phyloP scores from a whole-genome alignment of 2,329 filamentous ascomycete genomes.

The Claviceps sp. region DNA sequence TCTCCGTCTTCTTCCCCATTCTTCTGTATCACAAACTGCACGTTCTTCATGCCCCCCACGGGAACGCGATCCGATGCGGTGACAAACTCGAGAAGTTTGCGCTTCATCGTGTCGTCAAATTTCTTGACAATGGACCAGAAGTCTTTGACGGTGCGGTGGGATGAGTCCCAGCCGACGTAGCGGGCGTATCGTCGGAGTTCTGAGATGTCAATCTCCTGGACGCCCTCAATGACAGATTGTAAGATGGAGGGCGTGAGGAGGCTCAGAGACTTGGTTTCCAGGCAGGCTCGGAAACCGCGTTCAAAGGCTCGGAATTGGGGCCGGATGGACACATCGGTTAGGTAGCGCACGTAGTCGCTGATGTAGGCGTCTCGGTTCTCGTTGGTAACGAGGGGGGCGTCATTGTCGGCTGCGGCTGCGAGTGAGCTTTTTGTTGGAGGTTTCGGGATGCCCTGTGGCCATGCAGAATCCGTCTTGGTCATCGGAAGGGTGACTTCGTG shows the following conservation, averaged over 20 bases:
- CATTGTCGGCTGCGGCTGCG: conserved; percentile 17
- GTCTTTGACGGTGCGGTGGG: conserved; percentile 55
- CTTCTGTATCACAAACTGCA: conserved; percentile 73
- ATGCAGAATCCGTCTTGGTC: conserved; percentile 27
- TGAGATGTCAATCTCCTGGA: conserved; percentile 63
- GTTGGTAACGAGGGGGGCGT: conserved; percentile 65
- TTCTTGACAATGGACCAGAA: conserved; percentile 74
- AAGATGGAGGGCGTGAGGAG: conserved; percentile 61
- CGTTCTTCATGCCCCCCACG: conserved; percentile 67
- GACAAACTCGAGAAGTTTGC: conserved; percentile 78
- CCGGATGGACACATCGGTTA: conserved; percentile 63
- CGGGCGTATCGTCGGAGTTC: conserved; percentile 58
- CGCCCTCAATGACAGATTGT: conserved; percentile 70
- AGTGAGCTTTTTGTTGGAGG: conserved; percentile 17
- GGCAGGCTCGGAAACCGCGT: conserved; percentile 63
- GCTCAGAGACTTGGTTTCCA: conserved; percentile 55
- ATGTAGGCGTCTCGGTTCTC: conserved; percentile 68
- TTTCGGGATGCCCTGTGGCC: conserved; percentile 37
- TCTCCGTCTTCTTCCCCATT: conserved; percentile 51
- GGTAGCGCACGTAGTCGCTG: conserved; percentile 70
- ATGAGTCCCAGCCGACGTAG: conserved; percentile 69
- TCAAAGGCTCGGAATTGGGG: conserved; percentile 72
- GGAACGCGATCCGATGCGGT: conserved; percentile 86
- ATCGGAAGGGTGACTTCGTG: conserved; percentile 44
- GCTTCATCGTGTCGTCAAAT: conserved; percentile 57